Conservation (phyloP, 2,329 filamentous ascomycete genomes). For the Xylaria sp. region DNA sequence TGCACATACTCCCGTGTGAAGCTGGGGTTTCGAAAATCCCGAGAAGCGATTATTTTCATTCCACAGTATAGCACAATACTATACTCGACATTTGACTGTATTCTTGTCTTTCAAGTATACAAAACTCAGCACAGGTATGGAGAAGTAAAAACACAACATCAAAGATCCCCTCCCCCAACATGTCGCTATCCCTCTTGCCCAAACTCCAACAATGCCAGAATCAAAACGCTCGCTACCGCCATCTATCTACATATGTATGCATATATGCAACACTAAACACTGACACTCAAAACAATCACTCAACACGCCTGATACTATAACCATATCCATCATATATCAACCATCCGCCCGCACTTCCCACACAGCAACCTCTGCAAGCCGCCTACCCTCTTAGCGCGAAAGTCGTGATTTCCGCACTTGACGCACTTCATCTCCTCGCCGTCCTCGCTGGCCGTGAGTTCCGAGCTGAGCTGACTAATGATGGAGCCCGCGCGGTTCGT, state of each 20-base stretch:
- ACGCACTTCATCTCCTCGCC: constrained; percentile 63
- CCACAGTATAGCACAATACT: too few species aligned
- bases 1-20: too few species aligned
- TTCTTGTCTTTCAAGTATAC: not conserved
- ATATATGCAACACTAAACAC: not conserved
- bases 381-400: constrained; percentile 67
- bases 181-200: not conserved
- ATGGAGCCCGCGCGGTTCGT: constrained; percentile 52
- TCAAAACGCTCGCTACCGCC: not conserved
- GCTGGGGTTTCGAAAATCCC: too few species aligned
- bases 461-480: constrained; percentile 68
- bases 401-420: constrained; percentile 69
- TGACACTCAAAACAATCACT: not conserved
- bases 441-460: constrained; percentile 56
- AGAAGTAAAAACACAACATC: not conserved
- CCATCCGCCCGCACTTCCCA: constrained; percentile 59
- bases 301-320: not conserved
- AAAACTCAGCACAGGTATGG: not conserved
- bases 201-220: not conserved
- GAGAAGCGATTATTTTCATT: too few species aligned
- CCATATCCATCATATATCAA: constrained; percentile 27
- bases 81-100: too few species aligned
- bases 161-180: not conserved
- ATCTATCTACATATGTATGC: not conserved
- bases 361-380: constrained; percentile 70